phyloP scores from a whole-genome alignment of 345 rosid species.

The Rhizophora mangle region DNA sequence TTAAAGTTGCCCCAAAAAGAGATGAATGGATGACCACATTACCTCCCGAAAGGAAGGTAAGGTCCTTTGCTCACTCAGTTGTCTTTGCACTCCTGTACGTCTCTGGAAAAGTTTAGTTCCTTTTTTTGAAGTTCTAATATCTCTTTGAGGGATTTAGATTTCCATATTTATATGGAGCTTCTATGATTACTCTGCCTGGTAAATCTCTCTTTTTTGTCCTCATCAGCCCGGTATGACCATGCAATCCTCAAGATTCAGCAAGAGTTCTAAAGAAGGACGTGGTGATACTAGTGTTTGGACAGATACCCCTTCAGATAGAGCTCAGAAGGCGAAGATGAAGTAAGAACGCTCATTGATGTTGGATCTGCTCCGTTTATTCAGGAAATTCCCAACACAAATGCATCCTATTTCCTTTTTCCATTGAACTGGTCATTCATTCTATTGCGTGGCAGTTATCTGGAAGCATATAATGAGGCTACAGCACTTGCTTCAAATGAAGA shows the following conservation, averaged over 20 bases:
- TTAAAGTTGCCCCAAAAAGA: slow-evolving; percentile 61
- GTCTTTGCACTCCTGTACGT: not conserved
- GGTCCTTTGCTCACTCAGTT: slow-evolving; percentile 12
- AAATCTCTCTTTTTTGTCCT: slow-evolving; percentile 16
- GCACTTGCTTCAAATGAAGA: slow-evolving; percentile 79
- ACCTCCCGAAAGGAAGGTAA: slow-evolving; percentile 91
- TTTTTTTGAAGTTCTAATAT: not conserved
- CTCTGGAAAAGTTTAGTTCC: not conserved
- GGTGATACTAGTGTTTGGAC: slow-evolving; percentile 92
- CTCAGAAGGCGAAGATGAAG: slow-evolving; percentile 87
- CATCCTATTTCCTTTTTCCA: too few species aligned
- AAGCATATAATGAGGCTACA: slow-evolving; percentile 75
- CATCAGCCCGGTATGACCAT: slow-evolving; percentile 68
- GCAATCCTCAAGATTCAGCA: slow-evolving; percentile 74
- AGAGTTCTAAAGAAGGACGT: slow-evolving; percentile 64
- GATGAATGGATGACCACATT: slow-evolving; percentile 99
- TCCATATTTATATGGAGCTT: not conserved
- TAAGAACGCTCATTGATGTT: slow-evolving; percentile 21
- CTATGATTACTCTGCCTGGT: too few species aligned
- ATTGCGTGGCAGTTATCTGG: slow-evolving; percentile 56
- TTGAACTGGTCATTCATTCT: not conserved
- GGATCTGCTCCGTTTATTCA: not conserved
- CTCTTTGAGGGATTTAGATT: not conserved
- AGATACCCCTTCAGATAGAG: slow-evolving; percentile 81
- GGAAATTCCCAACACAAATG: not conserved